Evolutionary conservation across 805 yeast species (phyloP), one percentile per base, ranked within the genome.

Genomic region (Starmerella powellii): DNA sequence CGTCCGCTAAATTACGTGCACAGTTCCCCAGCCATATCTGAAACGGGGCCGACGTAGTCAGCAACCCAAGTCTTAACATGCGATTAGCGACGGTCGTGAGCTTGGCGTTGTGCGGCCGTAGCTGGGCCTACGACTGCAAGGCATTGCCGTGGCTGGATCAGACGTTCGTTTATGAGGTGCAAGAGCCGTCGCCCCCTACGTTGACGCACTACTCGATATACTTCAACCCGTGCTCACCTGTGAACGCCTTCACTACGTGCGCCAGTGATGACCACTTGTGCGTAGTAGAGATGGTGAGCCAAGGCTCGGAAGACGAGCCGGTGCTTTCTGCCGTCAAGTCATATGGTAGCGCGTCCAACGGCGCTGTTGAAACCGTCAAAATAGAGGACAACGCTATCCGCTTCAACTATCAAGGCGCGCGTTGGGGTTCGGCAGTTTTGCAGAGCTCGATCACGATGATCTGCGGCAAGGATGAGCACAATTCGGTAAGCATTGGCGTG

Each of bases 231-330:
- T 84, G 94, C 63, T 76, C 73, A 35, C 63, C 72, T 0, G 58
- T 69, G n/a, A 55, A 60, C 8, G 32, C 17, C 26, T 6, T n/a
- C 21, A 24, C 23, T 3, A 40, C 35, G 24, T 87, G 96, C 61
- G 79, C 86, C 0, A 63, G 64, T 36, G 76, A 79, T 48, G 74
- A 87, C 1, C 82, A 81, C 49, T 58, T 87, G 8, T 88, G 98
- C 60, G 95, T 94, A 2, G 55, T 80, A 15, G 76, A 80, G 19
- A 54, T n/a, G n/a, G n/a, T n/a, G n/a, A n/a, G n/a, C 64, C 15
- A 33, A 20, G n/a, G 8, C 17, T 21, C 11, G 8, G 18, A 10
- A 21, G 71, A 70, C 16, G 55, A 62, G 24, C 60, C 74, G 3
- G 46, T 74, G 2, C 61, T 72, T 20, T 65, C 86, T 0, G 80